Base-by-base conservation (phyloP, 2,329 filamentous ascomycete species). In the Epichloe coenophiala region DNA sequence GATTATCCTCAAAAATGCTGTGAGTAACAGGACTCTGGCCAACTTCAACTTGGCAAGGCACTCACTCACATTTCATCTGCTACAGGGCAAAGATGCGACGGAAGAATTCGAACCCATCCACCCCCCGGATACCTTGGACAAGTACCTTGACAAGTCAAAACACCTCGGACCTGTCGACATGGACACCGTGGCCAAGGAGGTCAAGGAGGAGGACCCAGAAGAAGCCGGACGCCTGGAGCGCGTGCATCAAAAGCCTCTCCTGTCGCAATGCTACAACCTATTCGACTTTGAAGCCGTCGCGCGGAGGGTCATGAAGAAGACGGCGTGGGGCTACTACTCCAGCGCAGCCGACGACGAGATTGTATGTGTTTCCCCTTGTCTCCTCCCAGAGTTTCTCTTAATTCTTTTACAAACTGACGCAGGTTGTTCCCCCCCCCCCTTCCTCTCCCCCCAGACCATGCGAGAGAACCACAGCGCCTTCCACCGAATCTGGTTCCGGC, bases 401-500 rank as follows among this genome's bases (percentile, higher is more conserved):
- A 17, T 17, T 17, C 2, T 17, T 17, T 17, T 17, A 17, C 17
- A 17, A 17, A 17, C 17, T 17, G 17, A 17, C 17, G 17, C 17
- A 17, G 17, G 17, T 17, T 17, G 17, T 17, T 17, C 17, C 17
- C 17, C 17, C 21, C 1, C 21, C 21, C 21, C 3, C 21, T 21
- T 1, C 21, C 21, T 1, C 21, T 3, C 3, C n/a, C 31, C 8
- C 33, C 13, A 94, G 86, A 96, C 93, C 0, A 75, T 97, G 74
- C 82, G 91, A 56, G 91, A 97, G 70, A 98, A 98, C 71, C 91
- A 96, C 71, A 81, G 79, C 44, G 93, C 93, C 44, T 98, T 89
- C 72, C 93, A 98, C 72, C 90, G 94, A 65, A 94, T 96, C 68
- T 81, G 93, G 91, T 97, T 98, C 74, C 82, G 93, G 21, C 93